A percentile compares a stretch with the other conserved stretches of the same genome.
phyloP scores from a whole-genome alignment of 495 filamentous ascomycete genomes.

The Aspergillus sclerotioniger region DNA sequence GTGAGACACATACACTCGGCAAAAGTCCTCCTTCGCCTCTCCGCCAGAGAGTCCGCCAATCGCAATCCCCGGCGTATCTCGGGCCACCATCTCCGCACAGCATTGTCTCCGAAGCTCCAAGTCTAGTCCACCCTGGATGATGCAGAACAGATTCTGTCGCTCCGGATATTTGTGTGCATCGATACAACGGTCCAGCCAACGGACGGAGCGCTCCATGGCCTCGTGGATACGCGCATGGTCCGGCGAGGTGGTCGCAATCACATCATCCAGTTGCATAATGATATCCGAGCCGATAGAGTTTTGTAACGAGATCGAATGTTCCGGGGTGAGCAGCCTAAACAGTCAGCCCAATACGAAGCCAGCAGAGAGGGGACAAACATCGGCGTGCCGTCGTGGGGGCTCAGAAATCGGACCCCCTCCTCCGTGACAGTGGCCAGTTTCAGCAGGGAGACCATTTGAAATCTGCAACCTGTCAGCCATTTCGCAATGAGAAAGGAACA shows the following conservation, averaged over 20 bases:
- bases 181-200: slow-evolving; percentile 98
- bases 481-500: neutral
- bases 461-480: slow-evolving; percentile 50
- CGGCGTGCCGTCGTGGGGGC: slow-evolving; percentile 90
- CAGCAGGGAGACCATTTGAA: slow-evolving; percentile 98
- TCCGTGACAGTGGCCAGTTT: slow-evolving; percentile 92
- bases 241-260: slow-evolving; percentile 91
- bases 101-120: slow-evolving; percentile 84
- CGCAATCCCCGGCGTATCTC: slow-evolving; percentile 92
- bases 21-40: slow-evolving; percentile 65
- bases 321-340: slow-evolving; percentile 79
- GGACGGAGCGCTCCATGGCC: slow-evolving; percentile 92
- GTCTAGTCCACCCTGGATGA: slow-evolving; percentile 94
- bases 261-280: slow-evolving; percentile 99
- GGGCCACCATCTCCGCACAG: slow-evolving; percentile 82
- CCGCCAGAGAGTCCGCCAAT: slow-evolving; percentile 94
- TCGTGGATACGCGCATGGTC: slow-evolving; percentile 83
- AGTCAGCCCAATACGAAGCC: neutral
- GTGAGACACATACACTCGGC: slow-evolving; percentile 48
- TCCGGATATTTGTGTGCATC: slow-evolving; percentile 82
- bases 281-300: slow-evolving; percentile 98
- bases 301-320: slow-evolving; percentile 94
- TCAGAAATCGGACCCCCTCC: slow-evolving; percentile 91
- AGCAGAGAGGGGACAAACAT: slow-evolving; percentile 55
- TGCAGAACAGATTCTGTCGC: slow-evolving; percentile 94